Evolutionary conservation across 306 rosid genomes (phyloP).

Genomic region (Sicyos baderoa): DNA sequence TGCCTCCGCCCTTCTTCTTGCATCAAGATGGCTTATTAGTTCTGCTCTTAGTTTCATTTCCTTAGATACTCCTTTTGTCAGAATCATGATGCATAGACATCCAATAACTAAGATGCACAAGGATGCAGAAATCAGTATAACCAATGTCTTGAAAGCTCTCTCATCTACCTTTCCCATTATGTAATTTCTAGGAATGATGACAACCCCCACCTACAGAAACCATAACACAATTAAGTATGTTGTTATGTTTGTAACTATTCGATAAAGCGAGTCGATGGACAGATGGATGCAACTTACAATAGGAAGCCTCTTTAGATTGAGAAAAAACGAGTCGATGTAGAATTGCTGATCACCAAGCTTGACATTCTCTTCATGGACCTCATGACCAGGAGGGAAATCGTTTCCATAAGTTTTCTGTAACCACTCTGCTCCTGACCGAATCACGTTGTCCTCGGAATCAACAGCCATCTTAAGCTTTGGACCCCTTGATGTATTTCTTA

Average conservation of each 20-base stretch:
- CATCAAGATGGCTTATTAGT: conserved; percentile 85
- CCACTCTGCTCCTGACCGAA: conserved; percentile 68
- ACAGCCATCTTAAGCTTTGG: conserved; percentile 75
- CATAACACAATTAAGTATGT: conserved; percentile 18
- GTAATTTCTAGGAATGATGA: conserved; percentile 83
- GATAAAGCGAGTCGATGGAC: not conserved
- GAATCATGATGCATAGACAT: conserved; percentile 82
- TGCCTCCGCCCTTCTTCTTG: conserved; percentile 97
- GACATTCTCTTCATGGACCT: conserved; percentile 81
- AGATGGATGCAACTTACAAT: conserved; percentile 47
- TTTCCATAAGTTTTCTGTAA: conserved; percentile 55
- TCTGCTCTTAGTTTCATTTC: conserved; percentile 98
- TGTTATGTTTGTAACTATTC: not conserved
- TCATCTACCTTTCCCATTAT: conserved; percentile 97
- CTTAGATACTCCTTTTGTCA: conserved; percentile 97
- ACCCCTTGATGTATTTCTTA: conserved; percentile 50
- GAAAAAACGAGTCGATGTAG: conserved; percentile 87
- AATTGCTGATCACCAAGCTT: conserved; percentile 59
- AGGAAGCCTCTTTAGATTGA: conserved; percentile 88
- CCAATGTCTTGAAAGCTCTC: conserved; percentile 86
- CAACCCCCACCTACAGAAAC: conserved; percentile 86
- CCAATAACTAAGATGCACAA: conserved; percentile 81
- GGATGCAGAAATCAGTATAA: conserved; percentile 85
- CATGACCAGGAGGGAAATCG: conserved; percentile 58
- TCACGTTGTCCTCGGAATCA: conserved; percentile 57